Evolutionary conservation across 1,139 yeast genomes (phyloP), one percentile per base, ranked within the genome.

Genomic region (Sugiyamaella grinbergsii): DNA sequence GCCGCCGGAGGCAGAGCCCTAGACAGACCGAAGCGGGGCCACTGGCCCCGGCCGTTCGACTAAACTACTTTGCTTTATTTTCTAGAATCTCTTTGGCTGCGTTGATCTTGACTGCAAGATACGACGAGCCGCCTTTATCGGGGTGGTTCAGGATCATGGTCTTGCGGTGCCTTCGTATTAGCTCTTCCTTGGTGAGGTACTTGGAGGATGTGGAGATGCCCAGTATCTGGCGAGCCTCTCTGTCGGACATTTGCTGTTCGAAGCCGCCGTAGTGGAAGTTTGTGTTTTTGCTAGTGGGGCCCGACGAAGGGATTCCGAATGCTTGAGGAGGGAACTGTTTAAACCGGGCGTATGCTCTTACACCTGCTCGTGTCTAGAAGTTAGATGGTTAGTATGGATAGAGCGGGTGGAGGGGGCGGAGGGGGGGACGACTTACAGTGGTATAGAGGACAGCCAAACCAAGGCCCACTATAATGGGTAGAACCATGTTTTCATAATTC

Each of bases 81-180:
- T 83, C 87, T 48, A 85, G 68, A 1, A 83, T 66, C 41, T 82
- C 88, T 57, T 80, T 81, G 1, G 95, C 95, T 64, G 82, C 83
- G 65, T 87, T 86, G 54, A 87, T 81, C 64, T 86, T 84, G 74
- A 82, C 81, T 2, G 88, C 82, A 44, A 86, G 57, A 60, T 81
- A 85, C 47, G 79, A 77, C 57, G 89, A 82, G 0, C 95, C 95
- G 4, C 85, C 83, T 57, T 76, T 77, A 64, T 86, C 95, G 0
- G 95, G 95, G 63, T 86, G 95, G 60, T 80, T 87, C 48, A 73
- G 61, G 49, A 83, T 71, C 85, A 86, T 85, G 59, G 83, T 73
- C 49, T 71, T 71, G 50, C 93, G 71, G 65, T 86, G 89, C 55
- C 80, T 71, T 50, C 73, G 72, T 52, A 77, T 75, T 41, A 87